Conservation (phyloP, 371 early-diverging fungal genomes). For the Sanchytrium tribonematis region DNA sequence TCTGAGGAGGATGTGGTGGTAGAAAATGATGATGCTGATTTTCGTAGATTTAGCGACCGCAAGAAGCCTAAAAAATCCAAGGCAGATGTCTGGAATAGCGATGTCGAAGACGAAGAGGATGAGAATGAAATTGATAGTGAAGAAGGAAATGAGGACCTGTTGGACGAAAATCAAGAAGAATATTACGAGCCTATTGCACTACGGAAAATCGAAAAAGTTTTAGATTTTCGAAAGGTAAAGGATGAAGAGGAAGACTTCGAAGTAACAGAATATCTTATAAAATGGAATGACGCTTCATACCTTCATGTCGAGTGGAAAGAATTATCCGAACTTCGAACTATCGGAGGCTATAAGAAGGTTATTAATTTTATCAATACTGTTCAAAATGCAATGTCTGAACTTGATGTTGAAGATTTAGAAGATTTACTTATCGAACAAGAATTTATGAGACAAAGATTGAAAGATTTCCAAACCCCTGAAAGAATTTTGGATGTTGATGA, state of each 20-base stretch:
- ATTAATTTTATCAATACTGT: not conserved
- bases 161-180: not conserved
- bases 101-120: not conserved
- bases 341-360: not conserved
- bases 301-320: not conserved
- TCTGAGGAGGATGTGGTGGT: not conserved
- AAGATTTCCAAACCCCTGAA: not conserved
- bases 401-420: not conserved
- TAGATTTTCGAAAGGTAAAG: not conserved
- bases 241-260: not conserved
- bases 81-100: not conserved
- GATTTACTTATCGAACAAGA: slow-evolving; percentile 1
- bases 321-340: not conserved
- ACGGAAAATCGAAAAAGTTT: not conserved
- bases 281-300: not conserved
- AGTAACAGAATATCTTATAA: not conserved
- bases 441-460: not conserved
- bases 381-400: not conserved
- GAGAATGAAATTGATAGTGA: not conserved
- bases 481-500: not conserved
- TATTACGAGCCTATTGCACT: not conserved
- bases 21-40: not conserved
- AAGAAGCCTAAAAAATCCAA: not conserved
- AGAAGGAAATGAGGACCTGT: not conserved
- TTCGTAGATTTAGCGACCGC: not conserved